Evolutionary conservation across 2,329 filamentous ascomycete species (phyloP).

Genomic region (Didymosphaeria variabile): DNA sequence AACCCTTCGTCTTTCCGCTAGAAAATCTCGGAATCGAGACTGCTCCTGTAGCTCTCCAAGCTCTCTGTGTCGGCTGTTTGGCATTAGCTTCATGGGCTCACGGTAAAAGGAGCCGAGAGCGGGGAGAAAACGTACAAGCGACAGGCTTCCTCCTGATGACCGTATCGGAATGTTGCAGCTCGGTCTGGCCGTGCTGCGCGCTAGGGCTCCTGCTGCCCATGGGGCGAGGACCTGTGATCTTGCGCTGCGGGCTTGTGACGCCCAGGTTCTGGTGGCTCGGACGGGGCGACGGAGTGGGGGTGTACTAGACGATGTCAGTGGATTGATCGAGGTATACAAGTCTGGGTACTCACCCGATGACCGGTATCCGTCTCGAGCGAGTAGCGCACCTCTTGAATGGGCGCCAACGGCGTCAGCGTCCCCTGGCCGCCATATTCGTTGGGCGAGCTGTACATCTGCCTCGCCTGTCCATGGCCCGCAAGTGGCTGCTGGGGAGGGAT

Average conservation of each 20-base stretch:
- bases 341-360: constrained; percentile 31
- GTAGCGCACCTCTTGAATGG: constrained; percentile 62
- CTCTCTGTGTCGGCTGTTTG: constrained; percentile 39
- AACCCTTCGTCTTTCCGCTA: constrained; percentile 24
- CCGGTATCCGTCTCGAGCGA: constrained; percentile 58
- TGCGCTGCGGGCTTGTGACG: constrained; percentile 49
- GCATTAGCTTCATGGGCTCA: constrained; percentile 16
- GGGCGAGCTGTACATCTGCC: constrained; percentile 50
- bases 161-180: constrained; percentile 43
- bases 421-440: constrained; percentile 49
- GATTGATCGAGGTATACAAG: neutral
- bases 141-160: constrained; percentile 50
- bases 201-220: constrained; percentile 61
- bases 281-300: constrained; percentile 44
- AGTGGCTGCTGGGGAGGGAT: constrained; percentile 60
- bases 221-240: constrained; percentile 59
- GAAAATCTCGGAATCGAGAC: constrained; percentile 49
- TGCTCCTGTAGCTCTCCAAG: constrained; percentile 45
- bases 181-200: constrained; percentile 29
- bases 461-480: constrained; percentile 48
- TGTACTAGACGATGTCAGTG: constrained; percentile 35
- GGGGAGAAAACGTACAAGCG: constrained; percentile 34
- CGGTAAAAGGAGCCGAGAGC: neutral
- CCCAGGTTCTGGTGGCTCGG: constrained; percentile 39
- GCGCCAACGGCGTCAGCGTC: constrained; percentile 54